Conservation (phyloP, 331 rosid genomes). For the Rosa hybrid region DNA sequence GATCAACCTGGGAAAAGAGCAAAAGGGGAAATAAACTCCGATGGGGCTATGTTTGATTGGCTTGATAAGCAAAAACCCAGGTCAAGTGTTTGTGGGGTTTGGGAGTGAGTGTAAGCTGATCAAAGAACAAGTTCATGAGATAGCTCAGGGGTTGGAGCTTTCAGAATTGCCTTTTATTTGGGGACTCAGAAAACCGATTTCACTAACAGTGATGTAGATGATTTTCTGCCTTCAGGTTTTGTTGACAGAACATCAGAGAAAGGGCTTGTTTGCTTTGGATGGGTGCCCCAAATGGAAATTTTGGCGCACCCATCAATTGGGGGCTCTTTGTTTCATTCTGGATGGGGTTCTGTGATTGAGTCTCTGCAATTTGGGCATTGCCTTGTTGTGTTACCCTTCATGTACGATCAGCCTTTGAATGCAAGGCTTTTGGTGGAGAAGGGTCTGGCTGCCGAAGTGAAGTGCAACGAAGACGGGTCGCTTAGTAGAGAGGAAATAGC, state of each 20-base stretch:
- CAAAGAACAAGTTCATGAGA: constrained; percentile 31
- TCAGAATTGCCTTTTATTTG: constrained; percentile 31
- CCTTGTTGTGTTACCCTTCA: constrained; percentile 38
- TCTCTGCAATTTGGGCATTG: constrained; percentile 35
- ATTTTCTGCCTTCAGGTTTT: constrained; percentile 36
- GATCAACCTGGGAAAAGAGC: not conserved
- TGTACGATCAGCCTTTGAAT: constrained; percentile 36
- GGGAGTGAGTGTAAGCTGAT: constrained; percentile 36
- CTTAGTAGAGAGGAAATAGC: constrained; percentile 38
- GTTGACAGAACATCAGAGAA: constrained; percentile 17
- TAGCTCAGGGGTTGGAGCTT: constrained; percentile 37
- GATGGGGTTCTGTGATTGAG: constrained; percentile 50
- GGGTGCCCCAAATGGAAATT: constrained; percentile 45
- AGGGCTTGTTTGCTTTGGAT: constrained; percentile 35
- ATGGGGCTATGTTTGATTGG: constrained; percentile 28
- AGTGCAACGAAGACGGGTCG: constrained; percentile 33
- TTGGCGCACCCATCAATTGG: constrained; percentile 40
- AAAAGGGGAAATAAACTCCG: not conserved
- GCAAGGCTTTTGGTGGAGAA: constrained; percentile 48
- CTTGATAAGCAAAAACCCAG: constrained; percentile 36
- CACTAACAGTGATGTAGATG: constrained; percentile 19
- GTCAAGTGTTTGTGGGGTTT: constrained; percentile 44
- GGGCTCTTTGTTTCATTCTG: constrained; percentile 39
- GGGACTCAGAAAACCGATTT: constrained; percentile 18
- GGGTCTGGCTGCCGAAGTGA: constrained; percentile 35